These are phyloP conservation scores for Hanseniaspora lindneri DNA, from an alignment of 805 yeast genomes.

Conservation along the genomic window DNA sequence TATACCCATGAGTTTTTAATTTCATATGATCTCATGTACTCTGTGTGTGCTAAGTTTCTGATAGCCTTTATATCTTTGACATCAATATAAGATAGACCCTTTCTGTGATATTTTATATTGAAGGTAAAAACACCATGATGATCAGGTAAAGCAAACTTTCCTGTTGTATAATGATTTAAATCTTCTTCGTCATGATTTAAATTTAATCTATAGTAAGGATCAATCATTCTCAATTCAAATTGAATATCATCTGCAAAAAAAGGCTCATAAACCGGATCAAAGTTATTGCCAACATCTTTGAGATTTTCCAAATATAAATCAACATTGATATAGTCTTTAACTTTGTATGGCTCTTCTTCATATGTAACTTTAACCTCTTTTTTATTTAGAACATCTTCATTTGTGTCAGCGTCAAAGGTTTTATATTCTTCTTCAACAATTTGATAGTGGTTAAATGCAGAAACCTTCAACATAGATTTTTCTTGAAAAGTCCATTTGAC, in stretches of 20 bases:
- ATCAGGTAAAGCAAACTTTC: constrained; percentile 68
- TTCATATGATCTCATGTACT: constrained; percentile 84
- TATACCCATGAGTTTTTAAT: constrained; percentile 91
- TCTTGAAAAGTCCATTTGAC: constrained; percentile 66
- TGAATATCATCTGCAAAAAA: constrained; percentile 55
- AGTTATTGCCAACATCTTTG: constrained; percentile 30
- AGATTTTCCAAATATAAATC: constrained; percentile 38
- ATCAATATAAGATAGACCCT: constrained; percentile 57
- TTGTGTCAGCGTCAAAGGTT: neutral
- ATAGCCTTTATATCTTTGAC: constrained; percentile 66
- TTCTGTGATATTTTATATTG: constrained; percentile 61
- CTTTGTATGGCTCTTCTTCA: constrained; percentile 45
- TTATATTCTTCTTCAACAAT: constrained; percentile 27
- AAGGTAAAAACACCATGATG: constrained; percentile 95
- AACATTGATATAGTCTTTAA: constrained; percentile 59
- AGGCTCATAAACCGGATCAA: constrained; percentile 49
- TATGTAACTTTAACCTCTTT: constrained; percentile 26
- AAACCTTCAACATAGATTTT: constrained; percentile 48
- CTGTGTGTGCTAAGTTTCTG: constrained; percentile 91
- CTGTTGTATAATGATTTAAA: constrained; percentile 41
- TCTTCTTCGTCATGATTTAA: constrained; percentile 37
- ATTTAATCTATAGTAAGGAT: constrained; percentile 81
- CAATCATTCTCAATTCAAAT: constrained; percentile 77
- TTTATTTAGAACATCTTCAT: neutral
- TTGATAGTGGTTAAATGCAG: constrained; percentile 44